Evolutionary conservation across 768 basidiomycete species (phyloP).

Genomic region (Mycena polygramma): DNA sequence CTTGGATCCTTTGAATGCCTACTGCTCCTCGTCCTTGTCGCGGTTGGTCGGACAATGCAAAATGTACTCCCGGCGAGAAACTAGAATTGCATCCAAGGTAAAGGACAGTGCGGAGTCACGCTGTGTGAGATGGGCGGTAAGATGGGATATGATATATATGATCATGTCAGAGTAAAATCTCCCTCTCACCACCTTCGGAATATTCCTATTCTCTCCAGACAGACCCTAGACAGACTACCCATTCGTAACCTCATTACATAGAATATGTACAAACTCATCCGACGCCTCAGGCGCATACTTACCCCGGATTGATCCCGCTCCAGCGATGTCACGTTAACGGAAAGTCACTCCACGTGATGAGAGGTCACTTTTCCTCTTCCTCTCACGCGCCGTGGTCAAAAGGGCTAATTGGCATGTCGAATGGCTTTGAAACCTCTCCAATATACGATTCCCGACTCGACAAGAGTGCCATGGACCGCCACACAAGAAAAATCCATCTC

Average conservation of each 20-base stretch:
- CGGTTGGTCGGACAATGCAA: no score
- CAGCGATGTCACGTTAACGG: no score
- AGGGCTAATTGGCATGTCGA: slow-evolving; percentile 5
- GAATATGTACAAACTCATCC: slow-evolving; percentile 19
- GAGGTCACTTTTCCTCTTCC: neutral
- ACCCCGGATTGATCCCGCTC: slow-evolving; percentile 32
- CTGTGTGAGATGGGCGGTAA: neutral
- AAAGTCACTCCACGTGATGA: neutral
- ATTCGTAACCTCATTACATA: no score
- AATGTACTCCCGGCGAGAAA: no score
- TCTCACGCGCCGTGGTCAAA: neutral
- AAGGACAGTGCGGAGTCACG: slow-evolving; percentile 15
- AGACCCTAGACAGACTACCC: no score
- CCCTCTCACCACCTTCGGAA: slow-evolving; percentile 42
- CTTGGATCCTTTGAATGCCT: no score
- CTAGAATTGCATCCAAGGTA: neutral
- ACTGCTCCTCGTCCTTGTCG: no score
- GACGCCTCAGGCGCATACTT: slow-evolving; percentile 31
- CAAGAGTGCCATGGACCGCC: slow-evolving; percentile 58
- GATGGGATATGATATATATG: neutral
- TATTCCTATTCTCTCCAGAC: neutral
- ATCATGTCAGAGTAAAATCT: slow-evolving; percentile 11
- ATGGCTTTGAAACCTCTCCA: slow-evolving; percentile 27
- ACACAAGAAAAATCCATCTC: slow-evolving; percentile 71
- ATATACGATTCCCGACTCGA: slow-evolving; percentile 13